Evolutionary conservation across 495 filamentous ascomycete genomes (phyloP).

Genomic region (Penicillium subrubescens): DNA sequence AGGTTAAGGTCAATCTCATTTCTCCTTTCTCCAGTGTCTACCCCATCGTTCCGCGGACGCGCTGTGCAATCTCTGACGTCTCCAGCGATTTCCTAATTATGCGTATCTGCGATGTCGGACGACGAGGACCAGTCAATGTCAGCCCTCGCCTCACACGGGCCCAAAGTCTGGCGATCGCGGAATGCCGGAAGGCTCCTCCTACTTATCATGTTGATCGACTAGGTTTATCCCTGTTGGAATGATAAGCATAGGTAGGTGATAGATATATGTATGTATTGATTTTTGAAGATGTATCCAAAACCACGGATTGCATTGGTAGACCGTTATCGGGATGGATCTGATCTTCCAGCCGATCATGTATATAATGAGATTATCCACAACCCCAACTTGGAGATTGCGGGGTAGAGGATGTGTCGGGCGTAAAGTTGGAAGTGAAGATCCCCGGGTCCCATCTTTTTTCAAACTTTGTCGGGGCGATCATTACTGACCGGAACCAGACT

Average conservation of each 20-base stretch:
- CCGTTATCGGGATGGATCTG: neutral
- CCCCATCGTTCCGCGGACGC: neutral
- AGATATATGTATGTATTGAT: too few species aligned
- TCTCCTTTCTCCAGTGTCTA: neutral
- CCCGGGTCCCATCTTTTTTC: neutral
- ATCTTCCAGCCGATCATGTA: neutral
- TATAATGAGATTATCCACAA: neutral
- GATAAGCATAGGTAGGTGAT: neutral
- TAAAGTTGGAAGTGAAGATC: conserved; percentile 6
- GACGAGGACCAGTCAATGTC: neutral
- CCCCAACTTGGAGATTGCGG: conserved; percentile 8
- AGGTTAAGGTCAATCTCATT: neutral
- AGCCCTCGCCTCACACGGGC: neutral
- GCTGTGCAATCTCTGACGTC: conserved; percentile 1
- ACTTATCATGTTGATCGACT: neutral
- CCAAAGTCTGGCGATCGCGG: neutral
- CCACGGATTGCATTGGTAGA: neutral
- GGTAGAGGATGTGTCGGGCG: conserved; percentile 1
- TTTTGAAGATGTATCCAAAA: too few species aligned
- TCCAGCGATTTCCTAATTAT: neutral
- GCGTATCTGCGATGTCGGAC: conserved; percentile 10
- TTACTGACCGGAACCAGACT: neutral
- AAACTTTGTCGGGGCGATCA: conserved; percentile 10
- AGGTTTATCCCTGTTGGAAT: neutral
- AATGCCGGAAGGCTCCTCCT: neutral